phyloP scores from a whole-genome alignment of 208 protist species.

The Kentomonas sorsogonicus region DNA sequence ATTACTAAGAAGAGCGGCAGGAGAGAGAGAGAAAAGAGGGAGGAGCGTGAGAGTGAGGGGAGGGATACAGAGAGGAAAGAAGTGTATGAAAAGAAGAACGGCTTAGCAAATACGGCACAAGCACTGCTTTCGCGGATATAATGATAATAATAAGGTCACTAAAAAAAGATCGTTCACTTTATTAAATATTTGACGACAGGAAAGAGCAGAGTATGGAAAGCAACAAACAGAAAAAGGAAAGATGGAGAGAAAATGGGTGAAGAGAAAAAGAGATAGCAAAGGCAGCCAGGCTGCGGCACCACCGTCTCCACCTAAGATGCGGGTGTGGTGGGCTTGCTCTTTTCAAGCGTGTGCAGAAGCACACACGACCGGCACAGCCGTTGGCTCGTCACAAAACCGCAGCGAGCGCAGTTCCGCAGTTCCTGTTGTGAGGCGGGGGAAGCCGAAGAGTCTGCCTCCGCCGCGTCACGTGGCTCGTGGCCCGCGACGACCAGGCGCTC shows the following conservation, averaged over 20 bases:
- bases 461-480: too few species aligned
- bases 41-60: conserved; percentile 3
- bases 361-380: conserved; percentile 92
- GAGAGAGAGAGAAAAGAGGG: conserved; percentile 8
- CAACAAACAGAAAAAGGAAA: not conserved
- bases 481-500: conserved; percentile 76
- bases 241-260: conserved; percentile 1
- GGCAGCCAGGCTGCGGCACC: not conserved
- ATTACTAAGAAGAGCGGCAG: not conserved
- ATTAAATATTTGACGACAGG: not conserved
- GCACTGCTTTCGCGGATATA: too few species aligned
- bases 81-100: too few species aligned
- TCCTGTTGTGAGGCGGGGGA: conserved; percentile 35
- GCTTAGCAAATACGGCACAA: too few species aligned
- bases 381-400: conserved; percentile 90
- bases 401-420: conserved; percentile 67
- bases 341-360: conserved; percentile 86
- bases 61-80: not conserved
- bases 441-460: too few species aligned
- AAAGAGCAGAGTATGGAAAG: not conserved
- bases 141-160: too few species aligned
- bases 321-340: conserved; percentile 35
- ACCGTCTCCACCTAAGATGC: not conserved
- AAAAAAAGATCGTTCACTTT: too few species aligned
- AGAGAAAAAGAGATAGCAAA: not conserved